Conservation (phyloP, 208 protist genomes). For the Herpetomonas tarakana region DNA sequence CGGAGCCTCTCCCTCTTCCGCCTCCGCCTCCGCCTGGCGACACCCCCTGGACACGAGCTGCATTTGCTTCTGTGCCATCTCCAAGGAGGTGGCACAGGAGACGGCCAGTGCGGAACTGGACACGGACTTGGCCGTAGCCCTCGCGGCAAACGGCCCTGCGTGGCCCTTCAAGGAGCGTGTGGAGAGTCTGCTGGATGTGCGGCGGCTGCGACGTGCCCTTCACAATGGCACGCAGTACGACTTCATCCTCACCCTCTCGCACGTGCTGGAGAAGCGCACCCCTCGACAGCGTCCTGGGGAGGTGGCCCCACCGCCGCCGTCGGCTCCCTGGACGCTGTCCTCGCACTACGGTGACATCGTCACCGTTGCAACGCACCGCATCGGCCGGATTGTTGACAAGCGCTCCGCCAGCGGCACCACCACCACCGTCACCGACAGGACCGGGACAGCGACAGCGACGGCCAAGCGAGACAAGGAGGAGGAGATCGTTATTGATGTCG, state of each 20-base stretch:
- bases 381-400: conserved; percentile 33
- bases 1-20: not conserved
- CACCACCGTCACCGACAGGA: not conserved
- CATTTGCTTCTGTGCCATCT: conserved; percentile 42
- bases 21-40: conserved; percentile 21
- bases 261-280: conserved; percentile 32
- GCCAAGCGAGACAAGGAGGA: not conserved
- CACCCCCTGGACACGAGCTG: conserved; percentile 18
- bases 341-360: conserved; percentile 66
- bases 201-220: conserved; percentile 54
- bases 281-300: conserved; percentile 14
- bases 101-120: conserved; percentile 52
- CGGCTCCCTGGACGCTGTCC: conserved; percentile 83
- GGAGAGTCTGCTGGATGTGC: conserved; percentile 77
- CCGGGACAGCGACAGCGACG: conserved; percentile 1
- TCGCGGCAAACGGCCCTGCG: conserved; percentile 39
- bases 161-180: conserved; percentile 58
- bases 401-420: not conserved
- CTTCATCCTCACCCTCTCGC: conserved; percentile 60
- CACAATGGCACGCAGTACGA: conserved; percentile 37
- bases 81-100: conserved; percentile 27
- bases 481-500: conserved; percentile 30
- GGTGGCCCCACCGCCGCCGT: conserved; percentile 16
- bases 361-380: conserved; percentile 67
- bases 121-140: conserved; percentile 40